Conservation (phyloP, 2,329 filamentous ascomycete species). For the Trematosphaeria pertusa region DNA sequence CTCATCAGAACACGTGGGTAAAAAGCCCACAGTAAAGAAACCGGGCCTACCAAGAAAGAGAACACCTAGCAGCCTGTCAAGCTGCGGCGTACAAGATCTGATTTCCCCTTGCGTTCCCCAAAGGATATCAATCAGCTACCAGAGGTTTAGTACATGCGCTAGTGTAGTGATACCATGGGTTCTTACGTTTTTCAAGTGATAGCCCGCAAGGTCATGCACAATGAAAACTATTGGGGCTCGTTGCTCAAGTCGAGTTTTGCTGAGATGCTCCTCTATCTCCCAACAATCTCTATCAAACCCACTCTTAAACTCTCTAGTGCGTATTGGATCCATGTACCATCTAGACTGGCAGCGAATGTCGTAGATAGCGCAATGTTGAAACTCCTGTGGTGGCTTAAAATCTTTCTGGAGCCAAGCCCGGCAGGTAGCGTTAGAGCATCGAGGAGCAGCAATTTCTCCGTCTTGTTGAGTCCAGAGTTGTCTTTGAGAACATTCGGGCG, state of each 20-base stretch:
- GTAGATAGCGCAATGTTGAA: neutral
- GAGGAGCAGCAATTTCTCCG: too few relatives aligned
- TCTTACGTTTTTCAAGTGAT: neutral
- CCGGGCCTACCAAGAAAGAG: too few relatives aligned
- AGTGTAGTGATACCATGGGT: neutral
- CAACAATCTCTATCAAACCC: neutral
- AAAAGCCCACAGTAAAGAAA: too few relatives aligned
- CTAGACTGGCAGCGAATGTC: neutral
- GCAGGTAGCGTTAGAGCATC: too few relatives aligned
- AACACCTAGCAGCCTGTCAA: too few relatives aligned
- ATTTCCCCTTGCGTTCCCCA: too few relatives aligned
- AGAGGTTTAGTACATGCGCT: neutral
- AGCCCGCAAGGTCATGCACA: neutral
- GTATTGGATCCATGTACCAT: neutral
- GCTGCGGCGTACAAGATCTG: too few relatives aligned
- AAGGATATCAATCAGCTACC: neutral
- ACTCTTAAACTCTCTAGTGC: neutral
- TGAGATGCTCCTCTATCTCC: neutral
- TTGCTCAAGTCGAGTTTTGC: neutral
- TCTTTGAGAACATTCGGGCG: too few relatives aligned
- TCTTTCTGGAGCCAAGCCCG: too few relatives aligned
- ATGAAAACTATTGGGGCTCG: neutral
- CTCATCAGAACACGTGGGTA: too few relatives aligned
- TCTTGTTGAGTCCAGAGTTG: too few relatives aligned
- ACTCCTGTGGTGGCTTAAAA: too few relatives aligned